Evolutionary conservation across 768 basidiomycete genomes (phyloP).

Genomic region (Mycena maculata): DNA sequence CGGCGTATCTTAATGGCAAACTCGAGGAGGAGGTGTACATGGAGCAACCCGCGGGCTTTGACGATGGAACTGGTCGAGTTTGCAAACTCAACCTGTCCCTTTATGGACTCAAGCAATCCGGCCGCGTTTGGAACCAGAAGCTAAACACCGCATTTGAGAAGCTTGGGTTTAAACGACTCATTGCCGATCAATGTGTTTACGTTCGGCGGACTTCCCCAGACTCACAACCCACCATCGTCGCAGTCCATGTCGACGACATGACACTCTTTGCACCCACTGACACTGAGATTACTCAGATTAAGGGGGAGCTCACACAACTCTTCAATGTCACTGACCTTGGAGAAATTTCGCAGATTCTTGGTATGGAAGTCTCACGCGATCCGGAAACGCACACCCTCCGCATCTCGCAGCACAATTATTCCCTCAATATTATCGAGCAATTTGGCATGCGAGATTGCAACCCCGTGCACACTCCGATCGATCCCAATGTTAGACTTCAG

Average conservation of each 20-base stretch:
- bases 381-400: not conserved
- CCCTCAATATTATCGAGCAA: not conserved
- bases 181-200: slow-evolving; percentile 7
- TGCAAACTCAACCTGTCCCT: not conserved
- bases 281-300: not conserved
- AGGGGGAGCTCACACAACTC: not conserved
- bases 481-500: slow-evolving; percentile 3
- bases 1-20: too few species aligned
- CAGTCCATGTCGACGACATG: not conserved
- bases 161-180: not conserved
- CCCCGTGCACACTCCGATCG: slow-evolving; percentile 9
- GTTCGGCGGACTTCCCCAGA: not conserved
- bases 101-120: not conserved
- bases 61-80: not conserved
- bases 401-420: not conserved
- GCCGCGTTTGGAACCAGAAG: not conserved
- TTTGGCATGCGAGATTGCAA: slow-evolving; percentile 9
- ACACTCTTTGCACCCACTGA: not conserved
- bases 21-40: too few species aligned
- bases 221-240: not conserved
- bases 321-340: not conserved
- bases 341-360: not conserved
- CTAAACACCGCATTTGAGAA: not conserved
- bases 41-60: too few species aligned
- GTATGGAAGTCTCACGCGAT: not conserved